These are phyloP conservation scores for Dryas alaskensis DNA, from an alignment of 306 rosid genomes.

Conservation along the genomic window DNA sequence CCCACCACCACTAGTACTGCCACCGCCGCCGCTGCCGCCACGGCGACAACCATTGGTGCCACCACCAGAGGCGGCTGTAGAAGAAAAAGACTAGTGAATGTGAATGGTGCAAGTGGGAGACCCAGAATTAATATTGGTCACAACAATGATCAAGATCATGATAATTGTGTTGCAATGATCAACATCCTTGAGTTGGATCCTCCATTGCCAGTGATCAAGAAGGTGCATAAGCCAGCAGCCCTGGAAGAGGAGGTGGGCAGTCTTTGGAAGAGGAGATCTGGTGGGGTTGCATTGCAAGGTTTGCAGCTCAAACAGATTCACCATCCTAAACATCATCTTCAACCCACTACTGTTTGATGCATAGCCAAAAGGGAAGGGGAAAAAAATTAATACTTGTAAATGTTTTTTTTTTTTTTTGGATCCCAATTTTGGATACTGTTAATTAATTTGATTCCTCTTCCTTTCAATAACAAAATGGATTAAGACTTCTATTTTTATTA, in stretches of 20 bases:
- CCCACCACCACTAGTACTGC: neutral
- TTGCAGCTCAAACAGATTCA: constrained; percentile 63
- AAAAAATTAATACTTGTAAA: neutral
- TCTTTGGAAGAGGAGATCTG: constrained; percentile 80
- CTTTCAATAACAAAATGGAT: neutral
- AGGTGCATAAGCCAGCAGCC: constrained; percentile 27
- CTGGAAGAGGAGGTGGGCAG: constrained; percentile 28
- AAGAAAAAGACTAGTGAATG: constrained; percentile 25
- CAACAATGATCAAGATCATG: neutral
- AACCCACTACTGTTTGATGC: constrained; percentile 57
- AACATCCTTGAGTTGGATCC: constrained; percentile 26
- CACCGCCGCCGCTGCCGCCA: too few species aligned
- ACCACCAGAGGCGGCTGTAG: constrained; percentile 21
- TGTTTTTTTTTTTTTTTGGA: neutral
- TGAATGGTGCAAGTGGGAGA: constrained; percentile 27
- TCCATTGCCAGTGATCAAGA: constrained; percentile 39
- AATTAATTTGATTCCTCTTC: constrained; percentile 13
- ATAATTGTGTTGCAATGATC: neutral
- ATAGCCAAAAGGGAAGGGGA: neutral
- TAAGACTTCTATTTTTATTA: neutral
- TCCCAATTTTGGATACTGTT: constrained; percentile 11
- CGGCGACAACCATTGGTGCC: neutral
- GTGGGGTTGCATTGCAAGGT: constrained; percentile 42
- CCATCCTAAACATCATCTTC: constrained; percentile 43
- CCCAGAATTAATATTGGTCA: neutral